phyloP scores from a whole-genome alignment of 176 grass and related monocot species.

The Zea luxurians region DNA sequence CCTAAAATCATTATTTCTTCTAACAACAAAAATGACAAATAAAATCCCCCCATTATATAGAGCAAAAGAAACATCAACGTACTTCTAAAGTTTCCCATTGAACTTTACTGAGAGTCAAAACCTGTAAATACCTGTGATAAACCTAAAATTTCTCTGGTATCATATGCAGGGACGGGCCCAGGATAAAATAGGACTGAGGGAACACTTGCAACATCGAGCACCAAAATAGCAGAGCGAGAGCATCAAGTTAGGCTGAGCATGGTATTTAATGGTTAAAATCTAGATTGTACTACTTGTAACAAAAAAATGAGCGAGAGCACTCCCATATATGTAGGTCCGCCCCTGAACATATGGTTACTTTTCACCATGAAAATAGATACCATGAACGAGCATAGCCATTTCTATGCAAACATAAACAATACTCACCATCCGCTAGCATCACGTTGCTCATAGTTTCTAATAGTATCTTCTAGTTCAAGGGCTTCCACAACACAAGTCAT shows the following conservation, averaged over 20 bases:
- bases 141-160: neutral
- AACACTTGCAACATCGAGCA: no score
- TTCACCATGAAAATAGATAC: neutral
- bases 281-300: no score
- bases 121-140: neutral
- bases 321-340: no score
- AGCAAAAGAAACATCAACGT: slow-evolving; percentile 21
- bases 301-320: no score
- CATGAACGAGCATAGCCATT: slow-evolving; percentile 19
- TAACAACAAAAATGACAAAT: neutral
- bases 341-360: neutral
- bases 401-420: slow-evolving; percentile 24
- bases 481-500: slow-evolving; percentile 82
- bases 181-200: no score
- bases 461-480: slow-evolving; percentile 84
- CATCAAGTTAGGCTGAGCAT: no score
- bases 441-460: slow-evolving; percentile 76
- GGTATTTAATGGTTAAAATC: no score
- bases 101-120: neutral
- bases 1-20: neutral
- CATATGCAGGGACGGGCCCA: no score
- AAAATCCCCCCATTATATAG: neutral
- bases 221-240: no score
- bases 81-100: neutral
- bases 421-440: slow-evolving; percentile 81